Conservation (phyloP, 1,139 yeast species). For the Hemisphaericaspora subhashii region DNA sequence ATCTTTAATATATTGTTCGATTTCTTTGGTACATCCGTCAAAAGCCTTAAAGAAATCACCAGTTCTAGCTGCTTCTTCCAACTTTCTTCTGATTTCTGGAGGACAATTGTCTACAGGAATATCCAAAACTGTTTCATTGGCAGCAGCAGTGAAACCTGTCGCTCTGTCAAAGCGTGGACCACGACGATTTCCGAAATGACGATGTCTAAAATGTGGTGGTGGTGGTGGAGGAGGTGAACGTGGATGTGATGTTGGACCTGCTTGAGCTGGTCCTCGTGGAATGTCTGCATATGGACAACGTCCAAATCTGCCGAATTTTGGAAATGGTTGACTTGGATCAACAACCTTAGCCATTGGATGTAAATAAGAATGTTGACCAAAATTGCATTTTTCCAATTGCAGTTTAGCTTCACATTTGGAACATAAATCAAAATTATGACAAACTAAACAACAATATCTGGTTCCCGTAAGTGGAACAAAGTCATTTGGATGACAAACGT, state of each 20-base stretch:
- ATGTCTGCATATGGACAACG: not conserved
- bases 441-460: constrained; percentile 56
- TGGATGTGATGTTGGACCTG: too few species aligned
- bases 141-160: too few species aligned
- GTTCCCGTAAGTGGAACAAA: constrained; percentile 42
- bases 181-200: constrained; percentile 1
- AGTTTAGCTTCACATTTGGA: constrained; percentile 42
- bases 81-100: constrained; percentile 18
- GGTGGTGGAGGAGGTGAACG: constrained; percentile 3
- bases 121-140: constrained; percentile 23
- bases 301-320: constrained; percentile 4
- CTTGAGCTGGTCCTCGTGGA: too few species aligned
- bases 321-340: constrained; percentile 18
- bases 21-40: constrained; percentile 22
- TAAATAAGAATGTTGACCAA: constrained; percentile 24
- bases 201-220: too few species aligned
- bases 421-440: constrained; percentile 60
- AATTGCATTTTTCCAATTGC: constrained; percentile 13
- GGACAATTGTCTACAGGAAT: constrained; percentile 28
- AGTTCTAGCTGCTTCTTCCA: constrained; percentile 15
- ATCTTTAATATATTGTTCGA: constrained; percentile 23
- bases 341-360: constrained; percentile 37
- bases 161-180: too few species aligned
- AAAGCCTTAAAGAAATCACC: constrained; percentile 15
- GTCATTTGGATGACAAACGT: constrained; percentile 36